Conservation (phyloP, 2,329 filamentous ascomycete species). For the Fusarium sp. region DNA sequence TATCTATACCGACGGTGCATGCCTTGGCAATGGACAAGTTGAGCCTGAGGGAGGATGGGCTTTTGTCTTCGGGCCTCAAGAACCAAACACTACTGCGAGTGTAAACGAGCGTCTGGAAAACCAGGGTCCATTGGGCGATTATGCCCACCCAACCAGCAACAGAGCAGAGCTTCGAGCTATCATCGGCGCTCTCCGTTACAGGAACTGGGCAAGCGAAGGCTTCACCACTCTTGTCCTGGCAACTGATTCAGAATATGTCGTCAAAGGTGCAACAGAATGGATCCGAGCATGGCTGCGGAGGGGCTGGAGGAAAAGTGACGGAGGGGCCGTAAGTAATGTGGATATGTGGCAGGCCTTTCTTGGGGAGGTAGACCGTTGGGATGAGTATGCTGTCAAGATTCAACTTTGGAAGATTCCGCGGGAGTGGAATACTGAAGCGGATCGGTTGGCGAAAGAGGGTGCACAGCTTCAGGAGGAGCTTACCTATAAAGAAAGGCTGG, state of each 20-base stretch:
- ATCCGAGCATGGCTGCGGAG: conserved; percentile 41
- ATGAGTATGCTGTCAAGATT: conserved; percentile 47
- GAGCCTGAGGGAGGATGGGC: conserved; percentile 53
- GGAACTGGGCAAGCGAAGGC: conserved; percentile 41
- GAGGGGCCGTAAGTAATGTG: conserved; percentile 55
- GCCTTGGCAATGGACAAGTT: conserved; percentile 51
- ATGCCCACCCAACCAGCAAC: conserved; percentile 55
- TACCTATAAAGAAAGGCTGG: not conserved
- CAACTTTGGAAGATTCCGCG: conserved; percentile 59
- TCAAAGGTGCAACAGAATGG: conserved; percentile 18
- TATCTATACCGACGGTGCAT: conserved; percentile 57
- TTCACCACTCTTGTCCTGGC: conserved; percentile 52
- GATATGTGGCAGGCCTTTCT: conserved; percentile 63
- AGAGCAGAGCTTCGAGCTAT: conserved; percentile 31
- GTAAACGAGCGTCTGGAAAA: conserved; percentile 51
- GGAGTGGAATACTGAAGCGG: conserved; percentile 53
- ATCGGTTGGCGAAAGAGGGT: conserved; percentile 50
- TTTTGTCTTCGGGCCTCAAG: conserved; percentile 39
- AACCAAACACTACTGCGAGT: not conserved
- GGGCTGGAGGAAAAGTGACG: conserved; percentile 53
- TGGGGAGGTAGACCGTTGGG: conserved; percentile 48
- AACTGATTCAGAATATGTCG: conserved; percentile 19
- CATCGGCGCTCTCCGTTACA: conserved; percentile 13
- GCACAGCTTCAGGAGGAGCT: not conserved
- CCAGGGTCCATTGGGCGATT: conserved; percentile 52